Conservation (phyloP, 2,329 filamentous ascomycete species). For the Domatiomyces catenatus region DNA sequence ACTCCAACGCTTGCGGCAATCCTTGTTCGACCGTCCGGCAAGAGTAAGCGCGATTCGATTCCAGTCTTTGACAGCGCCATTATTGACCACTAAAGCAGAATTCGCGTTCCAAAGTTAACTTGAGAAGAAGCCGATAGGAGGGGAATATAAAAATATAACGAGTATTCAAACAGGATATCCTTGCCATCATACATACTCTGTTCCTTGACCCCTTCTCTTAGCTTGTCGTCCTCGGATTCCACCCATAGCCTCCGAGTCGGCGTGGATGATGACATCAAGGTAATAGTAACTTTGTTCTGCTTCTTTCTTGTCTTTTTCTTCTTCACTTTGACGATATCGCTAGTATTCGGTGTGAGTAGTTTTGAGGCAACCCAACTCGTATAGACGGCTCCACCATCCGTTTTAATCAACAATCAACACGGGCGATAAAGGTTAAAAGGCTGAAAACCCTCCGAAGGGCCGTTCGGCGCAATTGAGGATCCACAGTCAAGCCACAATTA, state of each 20-base stretch:
- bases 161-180: too few relatives aligned
- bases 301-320: too few relatives aligned
- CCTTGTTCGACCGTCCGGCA: slow-evolving; percentile 29
- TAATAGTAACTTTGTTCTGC: background rate
- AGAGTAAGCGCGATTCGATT: slow-evolving; percentile 25
- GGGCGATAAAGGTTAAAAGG: too few relatives aligned
- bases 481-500: too few relatives aligned
- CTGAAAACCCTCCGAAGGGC: too few relatives aligned
- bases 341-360: too few relatives aligned
- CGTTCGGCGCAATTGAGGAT: too few relatives aligned
- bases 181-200: background rate
- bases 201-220: background rate
- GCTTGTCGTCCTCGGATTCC: background rate
- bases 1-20: slow-evolving; percentile 31
- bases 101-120: background rate
- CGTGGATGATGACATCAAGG: background rate
- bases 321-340: too few relatives aligned
- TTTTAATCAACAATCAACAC: too few relatives aligned
- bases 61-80: slow-evolving; percentile 21
- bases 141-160: too few relatives aligned
- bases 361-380: too few relatives aligned
- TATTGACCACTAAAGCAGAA: slow-evolving; percentile 1
- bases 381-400: too few relatives aligned
- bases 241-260: background rate
- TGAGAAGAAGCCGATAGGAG: background rate